Evolutionary conservation across 305 asterid genomes (phyloP), one percentile per base, ranked within the genome.

Genomic region (Plantago rigida): DNA sequence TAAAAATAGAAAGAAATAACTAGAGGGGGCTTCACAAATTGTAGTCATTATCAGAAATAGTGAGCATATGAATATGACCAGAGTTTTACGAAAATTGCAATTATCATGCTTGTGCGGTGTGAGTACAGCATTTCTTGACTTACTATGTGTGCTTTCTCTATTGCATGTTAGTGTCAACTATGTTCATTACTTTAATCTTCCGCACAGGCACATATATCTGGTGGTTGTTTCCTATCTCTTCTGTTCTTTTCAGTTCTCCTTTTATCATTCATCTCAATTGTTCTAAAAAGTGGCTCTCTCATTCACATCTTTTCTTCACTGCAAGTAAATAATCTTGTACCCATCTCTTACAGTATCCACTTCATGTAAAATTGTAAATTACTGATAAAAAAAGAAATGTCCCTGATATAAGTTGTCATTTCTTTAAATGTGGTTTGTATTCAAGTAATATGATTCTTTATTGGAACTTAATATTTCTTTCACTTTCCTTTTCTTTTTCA

Each of bases 401-500:
- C 4, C 56, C 17, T 9, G 13, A 22, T 22, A 22, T 22, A 22
- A 17, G 8, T 51, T 19, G 9, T 52, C 14, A 34, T 24, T 51
- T 3, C 12, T 52, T 22, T 52, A 0, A 10, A 10, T 52, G 36
- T 52, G 57, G 12, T 22, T 1, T 4, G 9, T 24, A 7, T 4
- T 22, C 57, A 29, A 5, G 12, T 24, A 22, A 19, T 52, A 24
- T 31, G 41, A 2, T 36, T 51, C 9, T 51, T 24, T 5, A 24
- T 24, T 10, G 15, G 57, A 51, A 19, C 34, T 29, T 51, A 51
- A 17, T 6, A n/a, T 28, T 29, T 29, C 34, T 29, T 29, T 29
- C 34, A 29, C 5, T 29, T 29, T 29, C 5, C 48, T 65, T 66
- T 49, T 48, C 36, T 42, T 5, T 10, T 59, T 58, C 60, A 12